Evolutionary conservation across 768 basidiomycete genomes (phyloP).

Genomic region (Pholiota molesta): DNA sequence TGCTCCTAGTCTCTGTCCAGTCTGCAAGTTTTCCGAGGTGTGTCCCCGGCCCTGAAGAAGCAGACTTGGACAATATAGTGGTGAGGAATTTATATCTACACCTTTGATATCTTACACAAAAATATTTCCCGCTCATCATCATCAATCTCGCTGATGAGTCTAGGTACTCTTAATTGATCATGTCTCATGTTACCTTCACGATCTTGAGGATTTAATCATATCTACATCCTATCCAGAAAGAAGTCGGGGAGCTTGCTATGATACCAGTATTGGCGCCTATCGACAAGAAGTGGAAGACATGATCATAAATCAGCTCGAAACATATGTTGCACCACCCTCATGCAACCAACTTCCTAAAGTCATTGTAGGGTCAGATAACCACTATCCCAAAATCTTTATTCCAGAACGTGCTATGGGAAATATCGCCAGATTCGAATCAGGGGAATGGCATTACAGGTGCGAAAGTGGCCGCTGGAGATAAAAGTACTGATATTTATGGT

Average conservation of each 20-base stretch:
- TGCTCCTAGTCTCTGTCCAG: neutral
- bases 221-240: neutral
- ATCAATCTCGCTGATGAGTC: neutral
- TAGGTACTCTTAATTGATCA: constrained; percentile 4
- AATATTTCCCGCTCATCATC: neutral
- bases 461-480: neutral
- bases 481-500: neutral
- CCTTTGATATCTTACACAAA: neutral
- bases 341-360: constrained; percentile 1
- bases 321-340: constrained; percentile 4
- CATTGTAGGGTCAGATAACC: neutral
- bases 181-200: constrained; percentile 1
- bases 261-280: neutral
- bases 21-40: neutral
- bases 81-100: neutral
- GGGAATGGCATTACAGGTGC: constrained; percentile 4
- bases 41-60: neutral
- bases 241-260: neutral
- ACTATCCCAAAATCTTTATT: neutral
- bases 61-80: neutral
- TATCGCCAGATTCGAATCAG: neutral
- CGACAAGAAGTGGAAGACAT: neutral
- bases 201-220: neutral
- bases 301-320: neutral
- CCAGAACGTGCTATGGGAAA: neutral